Percentiles rank a stretch among this genome's conserved stretches.
Evolutionary conservation across 2,329 filamentous ascomycete species (phyloP).

Genomic region (Trichoderma simmonsii): DNA sequence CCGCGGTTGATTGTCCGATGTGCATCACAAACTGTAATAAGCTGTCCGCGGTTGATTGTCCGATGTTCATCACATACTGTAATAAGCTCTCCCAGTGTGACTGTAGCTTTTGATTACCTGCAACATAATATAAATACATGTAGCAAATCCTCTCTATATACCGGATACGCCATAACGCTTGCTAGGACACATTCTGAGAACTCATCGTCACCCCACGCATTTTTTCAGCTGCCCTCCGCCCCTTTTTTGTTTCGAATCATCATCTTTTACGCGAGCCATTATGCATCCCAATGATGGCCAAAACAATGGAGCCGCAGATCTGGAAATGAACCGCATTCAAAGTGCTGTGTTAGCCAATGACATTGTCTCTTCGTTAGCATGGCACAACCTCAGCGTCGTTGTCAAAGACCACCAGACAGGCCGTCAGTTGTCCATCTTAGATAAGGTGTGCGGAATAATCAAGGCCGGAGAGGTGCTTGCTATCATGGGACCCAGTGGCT

Average conservation of each 20-base stretch:
- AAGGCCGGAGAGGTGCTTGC: conserved; percentile 66
- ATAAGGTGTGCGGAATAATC: conserved; percentile 10
- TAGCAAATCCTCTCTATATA: background rate
- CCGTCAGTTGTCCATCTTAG: background rate
- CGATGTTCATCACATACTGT: background rate
- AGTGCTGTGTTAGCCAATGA: background rate
- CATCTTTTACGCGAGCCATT: background rate
- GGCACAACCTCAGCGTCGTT: background rate
- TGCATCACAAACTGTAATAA: background rate
- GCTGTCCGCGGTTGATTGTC: background rate
- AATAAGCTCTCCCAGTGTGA: background rate
- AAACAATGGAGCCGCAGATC: background rate
- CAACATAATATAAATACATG: background rate
- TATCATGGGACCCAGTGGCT: conserved; percentile 72
- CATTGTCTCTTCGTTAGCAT: background rate
- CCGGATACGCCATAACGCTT: background rate
- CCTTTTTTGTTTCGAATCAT: background rate
- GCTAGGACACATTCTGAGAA: background rate
- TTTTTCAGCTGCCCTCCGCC: background rate
- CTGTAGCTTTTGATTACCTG: background rate
- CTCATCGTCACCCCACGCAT: background rate
- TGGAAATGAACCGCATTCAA: background rate
- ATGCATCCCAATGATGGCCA: background rate
- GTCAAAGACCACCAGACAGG: background rate
- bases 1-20: background rate